Conservation (phyloP, 108 stramenopile genomes). For the Nitzschia palea region DNA sequence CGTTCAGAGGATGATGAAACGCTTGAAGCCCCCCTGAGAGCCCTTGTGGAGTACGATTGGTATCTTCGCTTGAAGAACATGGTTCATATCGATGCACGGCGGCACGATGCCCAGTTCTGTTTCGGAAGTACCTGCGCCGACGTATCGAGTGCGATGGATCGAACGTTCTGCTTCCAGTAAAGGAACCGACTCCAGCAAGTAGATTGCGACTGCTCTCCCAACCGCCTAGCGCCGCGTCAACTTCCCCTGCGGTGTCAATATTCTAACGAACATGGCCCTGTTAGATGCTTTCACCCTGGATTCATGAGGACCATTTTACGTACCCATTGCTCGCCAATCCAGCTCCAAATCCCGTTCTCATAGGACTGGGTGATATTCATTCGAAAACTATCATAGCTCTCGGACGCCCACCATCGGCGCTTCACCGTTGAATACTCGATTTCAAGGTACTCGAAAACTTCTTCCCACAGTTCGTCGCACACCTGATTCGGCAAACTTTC, state of each 20-base stretch:
- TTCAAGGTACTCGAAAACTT: constrained; percentile 72
- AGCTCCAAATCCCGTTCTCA: constrained; percentile 38
- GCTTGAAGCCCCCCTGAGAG: constrained; percentile 45
- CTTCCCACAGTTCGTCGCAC: constrained; percentile 41
- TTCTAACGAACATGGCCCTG: background rate
- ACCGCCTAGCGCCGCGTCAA: constrained; percentile 39
- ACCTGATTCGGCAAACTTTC: constrained; percentile 51
- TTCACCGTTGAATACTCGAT: constrained; percentile 44
- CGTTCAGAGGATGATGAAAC: constrained; percentile 52
- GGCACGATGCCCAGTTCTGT: constrained; percentile 14
- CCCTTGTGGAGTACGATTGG: no score
- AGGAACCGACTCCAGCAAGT: constrained; percentile 33
- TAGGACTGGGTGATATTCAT: constrained; percentile 24
- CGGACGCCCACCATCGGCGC: constrained; percentile 70
- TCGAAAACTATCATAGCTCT: constrained; percentile 41
- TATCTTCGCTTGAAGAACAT: no score
- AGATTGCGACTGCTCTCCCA: constrained; percentile 68
- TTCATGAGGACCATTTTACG: constrained; percentile 2
- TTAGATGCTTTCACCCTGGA: background rate
- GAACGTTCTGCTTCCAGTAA: constrained; percentile 47
- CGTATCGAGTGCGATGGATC: constrained; percentile 52
- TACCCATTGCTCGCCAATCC: constrained; percentile 63
- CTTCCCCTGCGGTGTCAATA: constrained; percentile 57
- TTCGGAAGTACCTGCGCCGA: constrained; percentile 61
- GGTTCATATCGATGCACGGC: no score